Evolutionary conservation across 192 early-diverging fungal genomes (phyloP).

Genomic region (Bifiguratus adelaidae): DNA sequence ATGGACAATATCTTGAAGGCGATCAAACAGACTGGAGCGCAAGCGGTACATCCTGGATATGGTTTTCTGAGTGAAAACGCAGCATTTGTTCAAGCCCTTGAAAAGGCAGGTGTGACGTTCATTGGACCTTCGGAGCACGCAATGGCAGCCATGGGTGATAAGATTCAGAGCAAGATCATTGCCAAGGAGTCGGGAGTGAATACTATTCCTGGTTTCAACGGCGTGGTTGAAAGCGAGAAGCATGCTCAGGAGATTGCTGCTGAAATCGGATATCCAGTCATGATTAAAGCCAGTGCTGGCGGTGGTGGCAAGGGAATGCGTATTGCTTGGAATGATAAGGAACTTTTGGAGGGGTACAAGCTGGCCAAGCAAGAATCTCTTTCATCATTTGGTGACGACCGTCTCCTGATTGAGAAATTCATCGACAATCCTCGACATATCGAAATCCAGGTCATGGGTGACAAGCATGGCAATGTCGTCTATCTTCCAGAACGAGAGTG

Average conservation of each 20-base stretch:
- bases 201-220: slow-evolving; percentile 83
- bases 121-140: slow-evolving; percentile 59
- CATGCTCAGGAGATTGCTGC: slow-evolving; percentile 65
- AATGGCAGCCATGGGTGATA: slow-evolving; percentile 74
- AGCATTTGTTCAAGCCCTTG: slow-evolving; percentile 68
- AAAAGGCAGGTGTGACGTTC: slow-evolving; percentile 58
- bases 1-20: slow-evolving; percentile 70
- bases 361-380: slow-evolving; percentile 70
- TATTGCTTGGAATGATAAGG: slow-evolving; percentile 55
- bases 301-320: slow-evolving; percentile 84
- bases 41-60: slow-evolving; percentile 94
- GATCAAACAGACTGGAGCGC: slow-evolving; percentile 61
- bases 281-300: slow-evolving; percentile 76
- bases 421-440: slow-evolving; percentile 77
- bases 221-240: slow-evolving; percentile 58
- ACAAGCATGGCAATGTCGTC: slow-evolving; percentile 57
- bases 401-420: slow-evolving; percentile 87
- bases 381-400: slow-evolving; percentile 82
- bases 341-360: slow-evolving; percentile 65
- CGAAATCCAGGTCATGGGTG: slow-evolving; percentile 64
- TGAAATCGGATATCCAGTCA: slow-evolving; percentile 69
- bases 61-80: slow-evolving; percentile 93
- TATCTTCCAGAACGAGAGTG: slow-evolving; percentile 90
- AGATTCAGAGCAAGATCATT: slow-evolving; percentile 70
- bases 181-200: slow-evolving; percentile 62